Conservation (phyloP, 1,139 yeast species). For the Groenewaldozyma auringiensis region DNA sequence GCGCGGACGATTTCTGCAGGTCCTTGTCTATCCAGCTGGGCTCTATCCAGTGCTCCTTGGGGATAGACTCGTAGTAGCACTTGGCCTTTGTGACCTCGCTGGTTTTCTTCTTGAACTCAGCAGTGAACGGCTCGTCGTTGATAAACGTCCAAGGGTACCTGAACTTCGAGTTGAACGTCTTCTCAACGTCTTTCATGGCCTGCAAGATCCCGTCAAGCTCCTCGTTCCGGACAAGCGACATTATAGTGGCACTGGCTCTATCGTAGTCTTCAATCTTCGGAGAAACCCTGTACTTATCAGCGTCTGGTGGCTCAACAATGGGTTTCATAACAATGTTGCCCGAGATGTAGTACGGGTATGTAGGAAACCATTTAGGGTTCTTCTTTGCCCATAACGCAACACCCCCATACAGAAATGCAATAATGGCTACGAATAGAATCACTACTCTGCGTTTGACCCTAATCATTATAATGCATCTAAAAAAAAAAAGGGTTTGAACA, state of each 20-base stretch:
- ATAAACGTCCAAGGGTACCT: constrained; percentile 76
- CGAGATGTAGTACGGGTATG: constrained; percentile 21
- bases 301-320: constrained; percentile 18
- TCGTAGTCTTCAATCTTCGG: not conserved
- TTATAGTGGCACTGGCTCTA: constrained; percentile 62
- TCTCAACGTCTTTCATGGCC: constrained; percentile 55
- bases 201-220: constrained; percentile 46
- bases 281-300: constrained; percentile 1
- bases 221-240: constrained; percentile 60
- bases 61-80: constrained; percentile 50
- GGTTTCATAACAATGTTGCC: constrained; percentile 21
- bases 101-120: constrained; percentile 44
- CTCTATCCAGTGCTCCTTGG: constrained; percentile 51
- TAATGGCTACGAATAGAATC: not conserved
- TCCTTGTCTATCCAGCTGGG: constrained; percentile 48
- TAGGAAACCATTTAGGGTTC: constrained; percentile 19
- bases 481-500: no score
- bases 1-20: constrained; percentile 35
- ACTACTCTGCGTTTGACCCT: constrained; percentile 1
- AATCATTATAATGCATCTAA: not conserved
- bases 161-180: constrained; percentile 57
- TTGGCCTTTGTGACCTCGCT: constrained; percentile 41
- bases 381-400: not conserved
- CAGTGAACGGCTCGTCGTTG: constrained; percentile 61
- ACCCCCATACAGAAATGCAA: not conserved